These are phyloP conservation scores for Umbilicaria muhlenbergii DNA, from an alignment of 495 filamentous ascomycete species.

Conservation along the genomic window DNA sequence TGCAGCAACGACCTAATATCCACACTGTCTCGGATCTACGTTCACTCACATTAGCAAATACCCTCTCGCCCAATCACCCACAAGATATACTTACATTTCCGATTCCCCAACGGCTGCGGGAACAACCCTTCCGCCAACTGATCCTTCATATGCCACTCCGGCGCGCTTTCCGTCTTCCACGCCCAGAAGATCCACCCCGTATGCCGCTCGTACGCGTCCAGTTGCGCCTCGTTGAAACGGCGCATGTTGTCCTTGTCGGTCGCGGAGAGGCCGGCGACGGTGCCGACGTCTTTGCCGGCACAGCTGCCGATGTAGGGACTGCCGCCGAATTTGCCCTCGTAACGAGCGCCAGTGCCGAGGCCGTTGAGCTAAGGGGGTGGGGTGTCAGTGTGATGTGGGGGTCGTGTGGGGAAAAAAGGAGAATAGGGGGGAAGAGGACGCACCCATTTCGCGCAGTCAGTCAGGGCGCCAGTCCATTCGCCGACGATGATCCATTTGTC, in stretches of 20 bases:
- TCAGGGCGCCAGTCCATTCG: constrained; percentile 48
- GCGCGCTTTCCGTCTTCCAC: constrained; percentile 74
- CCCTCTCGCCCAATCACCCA: no score
- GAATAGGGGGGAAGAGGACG: no score
- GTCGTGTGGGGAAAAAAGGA: not conserved
- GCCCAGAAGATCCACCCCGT: constrained; percentile 71
- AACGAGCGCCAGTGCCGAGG: constrained; percentile 40
- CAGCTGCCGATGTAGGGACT: constrained; percentile 39
- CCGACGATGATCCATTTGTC: constrained; percentile 62
- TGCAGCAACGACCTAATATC: no score
- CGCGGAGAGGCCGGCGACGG: constrained; percentile 31
- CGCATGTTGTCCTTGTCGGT: constrained; percentile 41
- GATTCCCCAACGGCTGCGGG: constrained; percentile 38
- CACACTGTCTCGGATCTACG: no score
- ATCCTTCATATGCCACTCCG: constrained; percentile 75
- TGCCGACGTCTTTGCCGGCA: constrained; percentile 38
- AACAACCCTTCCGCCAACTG: constrained; percentile 43
- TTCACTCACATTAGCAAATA: no score
- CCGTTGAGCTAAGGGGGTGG: constrained; percentile 36
- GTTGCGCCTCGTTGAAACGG: constrained; percentile 53
- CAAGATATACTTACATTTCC: constrained; percentile 19
- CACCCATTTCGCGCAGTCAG: constrained; percentile 33
- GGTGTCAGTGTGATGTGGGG: no score
- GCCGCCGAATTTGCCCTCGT: constrained; percentile 31
- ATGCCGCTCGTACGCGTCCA: constrained; percentile 55